Evolutionary conservation across 441 rosid species (phyloP), one percentile per base, ranked within the genome.

Genomic region (Breynia disticha): DNA sequence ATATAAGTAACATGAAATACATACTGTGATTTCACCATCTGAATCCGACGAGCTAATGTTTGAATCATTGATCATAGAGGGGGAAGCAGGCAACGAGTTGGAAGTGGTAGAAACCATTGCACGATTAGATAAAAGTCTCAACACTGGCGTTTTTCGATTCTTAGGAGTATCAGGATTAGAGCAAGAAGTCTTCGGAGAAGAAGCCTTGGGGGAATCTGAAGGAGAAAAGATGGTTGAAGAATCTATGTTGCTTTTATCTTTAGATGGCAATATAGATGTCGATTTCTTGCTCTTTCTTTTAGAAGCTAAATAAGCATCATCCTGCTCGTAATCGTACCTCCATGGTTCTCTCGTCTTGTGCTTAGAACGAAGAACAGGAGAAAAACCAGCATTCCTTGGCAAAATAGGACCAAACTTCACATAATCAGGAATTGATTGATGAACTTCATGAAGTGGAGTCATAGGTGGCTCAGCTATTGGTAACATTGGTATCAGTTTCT

Each of bases 401-500:
- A 83, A 64, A 58, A 80, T 72, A 8, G 90, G 87, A 54, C 87
- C 82, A 9, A 80, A 80, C 62, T 76, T 80, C 15, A 83, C 78
- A 48, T 76, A 78, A 66, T 80, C 84, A 24, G 86, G 86, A 57
- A 78, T 73, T 10, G 78, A 66, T 2, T 65, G 38, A 66, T 80
- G 79, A 48, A 77, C 65, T 59, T 81, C 85, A 39, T 67, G 77
- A 64, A 67, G 55, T 52, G 87, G 87, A 63, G 81, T 79, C 83
- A 72, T 64, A 0, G 91, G 91, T 19, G 91, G 91, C 44, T 81
- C 91, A 8, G 81, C 83, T 38, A 79, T 80, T 0, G 90, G 87
- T 43, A 83, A 46, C 85, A 80, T 76, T 13, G 84, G 86, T 35
- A 69, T 57, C 50, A 63, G 74, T 66, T 76, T 83, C 66, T 66